phyloP scores from a whole-genome alignment of 2,329 filamentous ascomycete genomes.

The Claviceps sp. region DNA sequence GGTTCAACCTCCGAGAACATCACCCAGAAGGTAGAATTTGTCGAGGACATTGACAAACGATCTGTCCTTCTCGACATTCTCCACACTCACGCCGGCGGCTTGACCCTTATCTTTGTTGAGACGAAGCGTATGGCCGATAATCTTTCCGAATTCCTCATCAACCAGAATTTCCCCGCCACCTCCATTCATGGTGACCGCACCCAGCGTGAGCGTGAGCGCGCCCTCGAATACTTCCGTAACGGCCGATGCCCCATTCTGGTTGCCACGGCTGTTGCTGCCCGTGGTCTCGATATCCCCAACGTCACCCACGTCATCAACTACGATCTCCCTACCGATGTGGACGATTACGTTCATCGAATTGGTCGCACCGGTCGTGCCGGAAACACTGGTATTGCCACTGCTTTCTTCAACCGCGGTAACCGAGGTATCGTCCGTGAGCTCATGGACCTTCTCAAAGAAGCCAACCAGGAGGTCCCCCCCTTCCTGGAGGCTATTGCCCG shows the following conservation, averaged over 20 bases:
- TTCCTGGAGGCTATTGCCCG: slow-evolving; percentile 97
- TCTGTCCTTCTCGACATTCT: slow-evolving; percentile 95
- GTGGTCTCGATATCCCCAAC: slow-evolving; percentile 86
- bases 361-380: slow-evolving; percentile 99
- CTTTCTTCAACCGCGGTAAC: slow-evolving; percentile 99
- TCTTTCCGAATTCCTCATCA: slow-evolving; percentile 94
- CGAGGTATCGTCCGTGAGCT: slow-evolving; percentile 94
- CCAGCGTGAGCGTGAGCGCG: slow-evolving; percentile 96
- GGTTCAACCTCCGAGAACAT: slow-evolving; percentile 99
- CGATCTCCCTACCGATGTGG: slow-evolving; percentile 95
- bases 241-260: slow-evolving; percentile 92
- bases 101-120: slow-evolving; percentile 97
- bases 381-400: slow-evolving; percentile 95
- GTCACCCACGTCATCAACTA: slow-evolving; percentile 98
- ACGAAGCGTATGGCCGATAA: slow-evolving; percentile 99
- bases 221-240: slow-evolving; percentile 93
- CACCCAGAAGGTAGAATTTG: slow-evolving; percentile 95
- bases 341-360: slow-evolving; percentile 98
- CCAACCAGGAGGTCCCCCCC: slow-evolving; percentile 86
- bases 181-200: slow-evolving; percentile 98
- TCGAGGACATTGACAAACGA: slow-evolving; percentile 94
- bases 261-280: slow-evolving; percentile 87
- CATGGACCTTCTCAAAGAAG: slow-evolving; percentile 95
- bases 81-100: slow-evolving; percentile 77
- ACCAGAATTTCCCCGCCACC: slow-evolving; percentile 95